phyloP scores from a whole-genome alignment of 2,329 filamentous ascomycete species.

The Metarhizium guizhouense region DNA sequence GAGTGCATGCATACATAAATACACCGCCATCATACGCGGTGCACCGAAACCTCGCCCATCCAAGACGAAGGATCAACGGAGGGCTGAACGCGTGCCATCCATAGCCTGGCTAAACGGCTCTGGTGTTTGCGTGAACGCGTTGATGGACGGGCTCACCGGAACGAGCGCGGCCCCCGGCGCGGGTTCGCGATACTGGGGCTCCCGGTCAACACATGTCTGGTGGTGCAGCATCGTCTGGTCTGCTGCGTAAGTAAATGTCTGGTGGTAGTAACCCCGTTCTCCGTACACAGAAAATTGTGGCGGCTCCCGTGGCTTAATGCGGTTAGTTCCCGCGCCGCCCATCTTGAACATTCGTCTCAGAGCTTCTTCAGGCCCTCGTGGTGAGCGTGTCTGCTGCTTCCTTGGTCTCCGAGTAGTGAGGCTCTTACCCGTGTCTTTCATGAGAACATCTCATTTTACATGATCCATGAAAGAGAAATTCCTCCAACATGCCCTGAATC shows the following conservation, averaged over 20 bases:
- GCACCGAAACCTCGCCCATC: too few relatives aligned
- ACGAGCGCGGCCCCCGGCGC: neutral
- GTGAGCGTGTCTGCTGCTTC: neutral
- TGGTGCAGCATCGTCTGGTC: too few relatives aligned
- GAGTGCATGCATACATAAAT: too few relatives aligned
- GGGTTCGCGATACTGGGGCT: neutral
- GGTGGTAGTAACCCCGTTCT: too few relatives aligned
- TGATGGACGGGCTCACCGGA: neutral
- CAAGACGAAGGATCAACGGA: too few relatives aligned
- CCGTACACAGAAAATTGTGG: neutral
- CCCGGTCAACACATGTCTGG: too few relatives aligned
- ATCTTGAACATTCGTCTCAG: neutral
- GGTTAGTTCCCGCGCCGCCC: constrained; percentile 3
- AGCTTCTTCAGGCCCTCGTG: neutral
- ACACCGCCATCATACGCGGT: neutral
- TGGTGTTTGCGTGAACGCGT: constrained; percentile 1
- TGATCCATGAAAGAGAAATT: too few relatives aligned
- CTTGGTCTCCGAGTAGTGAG: neutral
- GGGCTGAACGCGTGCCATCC: constrained; percentile 1
- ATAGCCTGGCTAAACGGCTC: too few relatives aligned
- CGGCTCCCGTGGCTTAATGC: neutral
- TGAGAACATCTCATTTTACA: too few relatives aligned
- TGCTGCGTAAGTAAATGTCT: too few relatives aligned
- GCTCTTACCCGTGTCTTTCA: too few relatives aligned
- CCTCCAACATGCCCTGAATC: too few relatives aligned